These are phyloP conservation scores for Cyclocybe cylindracea DNA, from an alignment of 768 basidiomycete genomes.

Conservation along the genomic window DNA sequence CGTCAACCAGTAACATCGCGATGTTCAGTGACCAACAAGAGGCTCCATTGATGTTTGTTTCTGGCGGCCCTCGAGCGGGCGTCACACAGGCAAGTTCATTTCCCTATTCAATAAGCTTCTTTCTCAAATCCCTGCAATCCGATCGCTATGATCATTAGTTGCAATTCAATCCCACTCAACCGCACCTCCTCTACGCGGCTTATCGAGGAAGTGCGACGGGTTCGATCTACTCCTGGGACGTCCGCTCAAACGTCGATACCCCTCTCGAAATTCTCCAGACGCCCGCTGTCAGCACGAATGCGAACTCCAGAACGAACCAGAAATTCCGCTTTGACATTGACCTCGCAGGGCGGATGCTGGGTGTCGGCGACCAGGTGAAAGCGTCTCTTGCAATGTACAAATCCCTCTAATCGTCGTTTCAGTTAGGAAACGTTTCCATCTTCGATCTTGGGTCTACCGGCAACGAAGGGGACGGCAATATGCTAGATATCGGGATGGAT, in stretches of 20 bases:
- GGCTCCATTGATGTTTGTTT: conserved; percentile 61
- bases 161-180: conserved; percentile 72
- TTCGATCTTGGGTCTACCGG: conserved; percentile 47
- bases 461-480: not conserved
- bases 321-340: conserved; percentile 79
- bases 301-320: conserved; percentile 61
- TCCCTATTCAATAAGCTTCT: not conserved
- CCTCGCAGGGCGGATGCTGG: conserved; percentile 59
- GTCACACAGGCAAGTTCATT: conserved; percentile 54
- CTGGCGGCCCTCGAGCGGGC: conserved; percentile 50
- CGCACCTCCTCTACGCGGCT: conserved; percentile 76
- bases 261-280: conserved; percentile 40
- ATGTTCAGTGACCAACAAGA: conserved; percentile 64
- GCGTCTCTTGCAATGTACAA: not conserved
- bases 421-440: conserved; percentile 62
- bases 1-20: conserved; percentile 57
- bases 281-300: not conserved
- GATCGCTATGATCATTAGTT: conserved; percentile 5
- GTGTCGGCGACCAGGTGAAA: conserved; percentile 69
- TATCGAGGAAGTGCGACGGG: conserved; percentile 61
- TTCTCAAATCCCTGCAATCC: not conserved
- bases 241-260: conserved; percentile 54
- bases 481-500: not conserved
- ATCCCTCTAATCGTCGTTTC: not conserved
- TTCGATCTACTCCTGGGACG: conserved; percentile 79